Evolutionary conservation across 2,329 filamentous ascomycete genomes (phyloP), one percentile per base, ranked within the genome.

Genomic region (Zasmidium angulare): DNA sequence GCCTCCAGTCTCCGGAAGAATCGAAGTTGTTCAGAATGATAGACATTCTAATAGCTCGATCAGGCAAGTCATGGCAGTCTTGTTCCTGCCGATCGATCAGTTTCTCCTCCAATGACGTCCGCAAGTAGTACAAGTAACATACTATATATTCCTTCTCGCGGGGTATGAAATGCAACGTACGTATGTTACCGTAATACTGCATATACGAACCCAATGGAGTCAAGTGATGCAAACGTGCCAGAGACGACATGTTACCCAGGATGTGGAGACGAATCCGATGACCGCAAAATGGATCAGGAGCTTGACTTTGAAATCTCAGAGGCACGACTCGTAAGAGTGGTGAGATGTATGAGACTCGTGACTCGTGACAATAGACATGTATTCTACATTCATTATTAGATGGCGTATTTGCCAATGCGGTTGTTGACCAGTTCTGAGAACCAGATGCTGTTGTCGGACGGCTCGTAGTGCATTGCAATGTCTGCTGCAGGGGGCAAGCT

Each of bases 391-490:
- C 36, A 43, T 9, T 3, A 43, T 43, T 43, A 43, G 36, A 43
- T 43, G 7, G 11, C 3, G 46, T 66, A 66, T 49, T 47, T 57
- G 29, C 64, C 64, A 21, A 66, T 52, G 26, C 62, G 56, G 22
- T 66, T 66, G 36, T 64, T 66, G 3, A 46, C 55, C 9, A 63
- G 31, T 48, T 66, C 64, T 0, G 59, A 61, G 43, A 66, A 66
- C 64, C 64, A 66, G 12, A 64, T 66, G 9, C 55, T 49, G 29
- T 64, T 56, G 29, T 63, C 60, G 12, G 21, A 47, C 1, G 50
- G 46, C 40, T 66, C 63, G 46, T 64, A 66, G 40, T 64, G 64
- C 49, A 62, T 60, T 0, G 64, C 64, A 46, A 66, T 62, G 12
- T 66, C 59, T 19, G 55, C 62, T 10, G 60, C 64, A 1, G 62